A percentile compares a stretch with the other conserved stretches of the same genome.
Conservation (phyloP, 202 grass and related monocot genomes). For the Saccharum hybrid region DNA sequence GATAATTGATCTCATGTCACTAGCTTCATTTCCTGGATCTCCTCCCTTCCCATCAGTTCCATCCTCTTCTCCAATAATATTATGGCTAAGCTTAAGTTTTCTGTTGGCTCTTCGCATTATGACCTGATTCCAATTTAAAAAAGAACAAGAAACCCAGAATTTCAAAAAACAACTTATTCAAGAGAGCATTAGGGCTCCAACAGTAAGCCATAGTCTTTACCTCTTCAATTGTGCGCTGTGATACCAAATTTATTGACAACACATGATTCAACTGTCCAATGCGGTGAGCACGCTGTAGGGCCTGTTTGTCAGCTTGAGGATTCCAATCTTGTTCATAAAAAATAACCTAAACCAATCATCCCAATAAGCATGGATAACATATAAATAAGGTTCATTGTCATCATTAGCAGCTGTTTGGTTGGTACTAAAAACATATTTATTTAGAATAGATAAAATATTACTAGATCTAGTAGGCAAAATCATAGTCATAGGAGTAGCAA, state of each 20-base stretch:
- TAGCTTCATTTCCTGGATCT: constrained; percentile 64
- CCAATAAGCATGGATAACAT: too few species aligned
- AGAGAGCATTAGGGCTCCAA: constrained; percentile 26
- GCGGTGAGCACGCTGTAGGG: constrained; percentile 94
- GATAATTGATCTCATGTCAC: constrained; percentile 80
- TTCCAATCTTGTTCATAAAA: constrained; percentile 99
- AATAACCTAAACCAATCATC: constrained; percentile 69
- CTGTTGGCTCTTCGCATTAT: constrained; percentile 95
- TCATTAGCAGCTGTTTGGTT: constrained; percentile 28
- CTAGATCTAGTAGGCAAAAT: constrained; percentile 18
- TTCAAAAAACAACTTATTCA: constrained; percentile 32
- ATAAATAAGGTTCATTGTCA: constrained; percentile 21
- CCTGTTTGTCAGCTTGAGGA: constrained; percentile 95
- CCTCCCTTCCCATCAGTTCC: constrained; percentile 49
- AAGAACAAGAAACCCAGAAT: neutral
- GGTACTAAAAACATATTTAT: constrained; percentile 40
- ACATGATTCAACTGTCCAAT: constrained; percentile 97
- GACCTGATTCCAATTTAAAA: constrained; percentile 54
- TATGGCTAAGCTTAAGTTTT: constrained; percentile 86
- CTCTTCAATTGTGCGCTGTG: constrained; percentile 89
- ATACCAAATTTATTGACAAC: constrained; percentile 88
- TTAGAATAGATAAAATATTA: constrained; percentile 39
- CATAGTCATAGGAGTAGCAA: constrained; percentile 35
- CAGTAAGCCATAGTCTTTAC: constrained; percentile 47
- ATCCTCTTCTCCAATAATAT: constrained; percentile 69